Percentiles rank a stretch among this genome's conserved stretches.
phyloP scores from a whole-genome alignment of 192 early-diverging fungal species.

The Coemansia umbellata region DNA sequence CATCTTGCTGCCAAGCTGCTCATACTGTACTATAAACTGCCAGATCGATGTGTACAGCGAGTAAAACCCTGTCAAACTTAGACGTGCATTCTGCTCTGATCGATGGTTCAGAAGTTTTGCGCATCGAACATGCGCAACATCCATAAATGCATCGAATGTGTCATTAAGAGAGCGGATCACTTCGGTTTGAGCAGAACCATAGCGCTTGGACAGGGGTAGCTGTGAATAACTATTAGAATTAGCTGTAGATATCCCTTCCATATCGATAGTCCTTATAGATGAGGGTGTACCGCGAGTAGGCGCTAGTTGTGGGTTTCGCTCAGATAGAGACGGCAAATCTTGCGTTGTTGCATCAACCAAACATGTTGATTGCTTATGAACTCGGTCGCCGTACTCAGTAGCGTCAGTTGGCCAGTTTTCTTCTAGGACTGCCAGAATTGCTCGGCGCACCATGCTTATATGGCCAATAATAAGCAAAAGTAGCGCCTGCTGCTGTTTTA shows the following conservation, averaged over 20 bases:
- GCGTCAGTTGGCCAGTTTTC: conserved; percentile 58
- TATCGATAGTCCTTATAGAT: too few species aligned
- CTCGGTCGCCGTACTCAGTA: too few species aligned
- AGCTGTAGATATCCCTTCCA: too few species aligned
- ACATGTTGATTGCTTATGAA: too few species aligned
- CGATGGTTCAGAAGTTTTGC: conserved; percentile 84
- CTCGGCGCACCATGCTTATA: conserved; percentile 65
- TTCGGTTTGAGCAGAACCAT: conserved; percentile 28
- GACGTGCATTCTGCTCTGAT: conserved; percentile 82
- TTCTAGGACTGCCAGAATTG: conserved; percentile 61
- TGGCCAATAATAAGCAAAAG: conserved; percentile 72
- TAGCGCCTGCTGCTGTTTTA: conserved; percentile 71
- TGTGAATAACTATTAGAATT: too few species aligned
- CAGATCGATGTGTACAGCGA: conserved; percentile 73
- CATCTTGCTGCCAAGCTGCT: conserved; percentile 75
- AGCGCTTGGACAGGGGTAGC: conserved; percentile 5
- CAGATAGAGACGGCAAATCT: too few species aligned
- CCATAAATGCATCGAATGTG: conserved; percentile 74
- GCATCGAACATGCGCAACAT: conserved; percentile 81
- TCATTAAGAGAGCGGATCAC: conserved; percentile 68
- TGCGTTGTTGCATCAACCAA: too few species aligned
- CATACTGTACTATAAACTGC: conserved; percentile 78
- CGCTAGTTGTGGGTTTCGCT: too few species aligned
- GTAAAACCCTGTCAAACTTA: conserved; percentile 86
- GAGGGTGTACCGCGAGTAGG: too few species aligned